A percentile compares a stretch with the other conserved stretches of the same genome.
These are phyloP conservation scores for Macrophomina tecta DNA, from an alignment of 2,329 filamentous ascomycete species.

Conservation along the genomic window DNA sequence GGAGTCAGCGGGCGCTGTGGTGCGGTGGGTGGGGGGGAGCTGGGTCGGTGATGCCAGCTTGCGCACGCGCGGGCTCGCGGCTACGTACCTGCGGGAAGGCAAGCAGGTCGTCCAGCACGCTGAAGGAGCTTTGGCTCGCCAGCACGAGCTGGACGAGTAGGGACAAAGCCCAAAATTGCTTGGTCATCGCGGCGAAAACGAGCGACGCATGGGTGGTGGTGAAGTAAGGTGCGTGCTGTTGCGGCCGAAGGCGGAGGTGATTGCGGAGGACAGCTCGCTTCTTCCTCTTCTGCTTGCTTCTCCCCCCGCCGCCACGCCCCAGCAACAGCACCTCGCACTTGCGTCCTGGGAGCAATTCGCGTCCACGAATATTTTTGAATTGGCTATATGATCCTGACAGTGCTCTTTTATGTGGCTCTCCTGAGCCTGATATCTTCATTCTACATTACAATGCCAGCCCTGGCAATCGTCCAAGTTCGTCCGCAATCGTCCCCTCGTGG, in stretches of 20 bases:
- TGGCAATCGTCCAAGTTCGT: constrained; percentile 12
- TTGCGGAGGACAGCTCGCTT: constrained; percentile 29
- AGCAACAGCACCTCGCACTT: background rate
- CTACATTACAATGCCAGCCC: constrained; percentile 13
- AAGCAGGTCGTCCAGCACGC: constrained; percentile 84
- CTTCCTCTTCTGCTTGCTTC: background rate
- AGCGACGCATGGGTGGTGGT: constrained; percentile 20
- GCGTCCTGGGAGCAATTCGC: background rate
- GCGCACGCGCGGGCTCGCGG: constrained; percentile 35
- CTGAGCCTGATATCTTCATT: constrained; percentile 13
- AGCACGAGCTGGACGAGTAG: constrained; percentile 55
- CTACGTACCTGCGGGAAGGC: constrained; percentile 77
- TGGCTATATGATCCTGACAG: background rate
- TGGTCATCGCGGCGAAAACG: constrained; percentile 42
- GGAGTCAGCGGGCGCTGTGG: constrained; percentile 16
- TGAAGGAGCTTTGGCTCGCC: constrained; percentile 70
- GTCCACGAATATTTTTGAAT: background rate
- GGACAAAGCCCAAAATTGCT: constrained; percentile 55
- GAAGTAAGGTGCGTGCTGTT: background rate
- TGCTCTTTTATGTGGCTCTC: constrained; percentile 1
- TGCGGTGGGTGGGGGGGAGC: constrained; percentile 3
- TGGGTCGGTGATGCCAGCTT: constrained; percentile 20
- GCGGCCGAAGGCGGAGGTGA: constrained; percentile 23
- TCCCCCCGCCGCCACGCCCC: background rate
- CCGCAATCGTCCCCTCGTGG: constrained; percentile 17